Evolutionary conservation across 108 stramenopile species (phyloP).

Genomic region (Discostella stelligeroides): DNA sequence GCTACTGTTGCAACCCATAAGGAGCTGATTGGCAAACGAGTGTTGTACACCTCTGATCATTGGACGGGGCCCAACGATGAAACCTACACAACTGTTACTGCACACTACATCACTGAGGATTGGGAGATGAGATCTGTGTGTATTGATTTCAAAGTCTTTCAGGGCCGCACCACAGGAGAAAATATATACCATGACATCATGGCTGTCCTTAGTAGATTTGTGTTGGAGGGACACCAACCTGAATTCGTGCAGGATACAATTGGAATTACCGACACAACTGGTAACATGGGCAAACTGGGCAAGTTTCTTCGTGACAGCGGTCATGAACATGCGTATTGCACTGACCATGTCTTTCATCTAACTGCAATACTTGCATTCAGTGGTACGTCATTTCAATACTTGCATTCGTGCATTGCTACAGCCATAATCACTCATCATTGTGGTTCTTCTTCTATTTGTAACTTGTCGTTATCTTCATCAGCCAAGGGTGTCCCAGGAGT

Average conservation of each 20-base stretch:
- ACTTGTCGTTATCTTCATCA: background rate
- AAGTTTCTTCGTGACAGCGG: background rate
- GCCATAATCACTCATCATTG: background rate
- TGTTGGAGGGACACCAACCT: background rate
- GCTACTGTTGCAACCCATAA: no score
- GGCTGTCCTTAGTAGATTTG: background rate
- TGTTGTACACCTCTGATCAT: background rate
- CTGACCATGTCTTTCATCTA: background rate
- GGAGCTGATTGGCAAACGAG: background rate
- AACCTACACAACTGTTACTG: no score
- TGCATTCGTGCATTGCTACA: background rate
- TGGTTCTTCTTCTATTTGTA: background rate
- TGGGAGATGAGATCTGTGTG: background rate
- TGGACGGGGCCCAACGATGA: slow-evolving; percentile 6
- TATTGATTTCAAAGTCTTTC: background rate
- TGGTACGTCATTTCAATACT: background rate
- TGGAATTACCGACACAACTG: background rate
- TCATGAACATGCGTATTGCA: background rate
- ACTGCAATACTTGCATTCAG: background rate
- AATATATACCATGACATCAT: background rate
- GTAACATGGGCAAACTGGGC: no score
- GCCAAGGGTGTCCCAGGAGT: background rate
- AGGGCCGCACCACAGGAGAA: background rate
- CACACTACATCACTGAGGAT: no score
- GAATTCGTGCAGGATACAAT: background rate